phyloP scores from a whole-genome alignment of 2,329 filamentous ascomycete genomes.

The Microcyclosporella mali region DNA sequence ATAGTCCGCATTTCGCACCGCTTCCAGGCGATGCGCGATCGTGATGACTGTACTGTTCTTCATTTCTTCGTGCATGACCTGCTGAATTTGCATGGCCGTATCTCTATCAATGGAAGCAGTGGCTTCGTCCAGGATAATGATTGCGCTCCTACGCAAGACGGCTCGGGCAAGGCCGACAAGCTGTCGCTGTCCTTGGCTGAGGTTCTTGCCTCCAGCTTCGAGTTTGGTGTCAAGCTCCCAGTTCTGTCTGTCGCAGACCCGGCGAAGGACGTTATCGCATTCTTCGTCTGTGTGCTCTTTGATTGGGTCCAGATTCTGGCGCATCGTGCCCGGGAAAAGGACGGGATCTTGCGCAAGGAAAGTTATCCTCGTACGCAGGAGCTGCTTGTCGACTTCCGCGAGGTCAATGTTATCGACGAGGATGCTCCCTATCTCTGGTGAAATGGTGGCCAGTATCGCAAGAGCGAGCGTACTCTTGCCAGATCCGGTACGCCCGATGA shows the following conservation, averaged over 20 bases:
- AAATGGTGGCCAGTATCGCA: conserved; percentile 52
- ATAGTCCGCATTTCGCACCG: conserved; percentile 54
- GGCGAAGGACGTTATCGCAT: conserved; percentile 48
- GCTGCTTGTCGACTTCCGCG: conserved; percentile 52
- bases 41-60: conserved; percentile 56
- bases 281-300: conserved; percentile 51
- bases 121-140: conserved; percentile 62
- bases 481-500: conserved; percentile 74
- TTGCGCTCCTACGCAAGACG: conserved; percentile 53
- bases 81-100: conserved; percentile 52
- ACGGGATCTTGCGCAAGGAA: conserved; percentile 64
- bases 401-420: conserved; percentile 57
- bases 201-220: conserved; percentile 55
- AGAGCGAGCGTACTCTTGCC: conserved; percentile 74
- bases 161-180: conserved; percentile 60
- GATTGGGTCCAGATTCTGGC: conserved; percentile 58
- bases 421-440: conserved; percentile 51
- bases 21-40: conserved; percentile 59
- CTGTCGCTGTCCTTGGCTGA: conserved; percentile 60
- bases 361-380: conserved; percentile 56
- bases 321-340: conserved; percentile 56
- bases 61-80: conserved; percentile 52
- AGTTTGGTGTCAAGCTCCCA: conserved; percentile 53
- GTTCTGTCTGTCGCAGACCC: conserved; percentile 50
- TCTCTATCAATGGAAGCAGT: conserved; percentile 60